Evolutionary conservation across 1,284 basidiomycete species (phyloP).

Genomic region (Naganishia liquefaciens): DNA sequence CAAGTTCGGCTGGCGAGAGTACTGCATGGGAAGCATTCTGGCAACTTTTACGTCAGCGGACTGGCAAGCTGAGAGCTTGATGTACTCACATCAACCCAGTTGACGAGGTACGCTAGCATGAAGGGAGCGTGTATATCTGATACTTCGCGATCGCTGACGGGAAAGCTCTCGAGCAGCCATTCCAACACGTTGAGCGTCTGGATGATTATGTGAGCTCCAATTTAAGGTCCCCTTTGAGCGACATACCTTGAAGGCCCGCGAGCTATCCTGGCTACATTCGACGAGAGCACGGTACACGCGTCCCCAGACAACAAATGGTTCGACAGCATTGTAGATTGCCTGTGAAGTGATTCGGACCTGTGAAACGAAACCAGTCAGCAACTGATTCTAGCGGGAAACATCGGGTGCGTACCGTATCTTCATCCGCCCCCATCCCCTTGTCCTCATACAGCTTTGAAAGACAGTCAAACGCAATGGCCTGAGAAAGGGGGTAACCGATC

Average conservation of each 20-base stretch:
- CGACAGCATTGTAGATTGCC: constrained; percentile 88
- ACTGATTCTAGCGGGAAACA: constrained; percentile 13
- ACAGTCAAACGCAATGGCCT: constrained; percentile 71
- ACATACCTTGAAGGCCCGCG: constrained; percentile 5
- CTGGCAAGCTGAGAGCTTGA: too few species aligned
- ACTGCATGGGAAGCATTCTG: too few species aligned
- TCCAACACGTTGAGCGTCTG: constrained; percentile 6
- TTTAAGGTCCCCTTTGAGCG: background rate
- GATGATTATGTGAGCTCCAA: background rate
- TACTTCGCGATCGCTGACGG: constrained; percentile 58
- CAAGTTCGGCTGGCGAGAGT: background rate
- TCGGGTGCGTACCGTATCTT: constrained; percentile 31
- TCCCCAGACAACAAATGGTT: constrained; percentile 85
- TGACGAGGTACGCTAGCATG: constrained; percentile 19
- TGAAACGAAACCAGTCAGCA: background rate
- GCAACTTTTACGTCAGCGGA: too few species aligned
- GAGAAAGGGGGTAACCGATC: constrained; percentile 79
- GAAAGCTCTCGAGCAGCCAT: constrained; percentile 56
- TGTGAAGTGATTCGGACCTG: constrained; percentile 66
- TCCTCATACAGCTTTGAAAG: constrained; percentile 48
- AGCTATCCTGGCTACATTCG: constrained; percentile 6
- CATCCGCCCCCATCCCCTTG: constrained; percentile 21
- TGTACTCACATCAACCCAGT: constrained; percentile 11
- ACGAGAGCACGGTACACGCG: constrained; percentile 65
- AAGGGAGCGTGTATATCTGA: constrained; percentile 35